Evolutionary conservation across 345 rosid genomes (phyloP).

Genomic region (Salix purpurea): DNA sequence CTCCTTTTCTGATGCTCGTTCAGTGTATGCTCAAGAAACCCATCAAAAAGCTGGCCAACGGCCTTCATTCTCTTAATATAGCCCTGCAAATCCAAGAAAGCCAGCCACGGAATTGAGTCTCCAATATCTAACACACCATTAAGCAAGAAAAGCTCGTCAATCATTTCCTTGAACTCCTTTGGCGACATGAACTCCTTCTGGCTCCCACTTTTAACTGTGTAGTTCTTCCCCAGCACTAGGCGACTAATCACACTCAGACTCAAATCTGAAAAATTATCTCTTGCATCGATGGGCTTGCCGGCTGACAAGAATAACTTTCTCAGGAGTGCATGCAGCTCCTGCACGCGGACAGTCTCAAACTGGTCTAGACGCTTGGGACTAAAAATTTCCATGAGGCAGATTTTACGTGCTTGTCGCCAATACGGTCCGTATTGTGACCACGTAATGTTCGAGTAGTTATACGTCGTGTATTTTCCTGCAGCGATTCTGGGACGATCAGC

Average conservation of each 20-base stretch:
- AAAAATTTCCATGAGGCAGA: constrained; percentile 56
- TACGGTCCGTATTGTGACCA: constrained; percentile 70
- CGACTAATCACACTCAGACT: constrained; percentile 58
- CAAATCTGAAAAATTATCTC: constrained; percentile 38
- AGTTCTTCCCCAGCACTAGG: constrained; percentile 62
- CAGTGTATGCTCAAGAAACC: constrained; percentile 55
- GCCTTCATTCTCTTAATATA: constrained; percentile 59
- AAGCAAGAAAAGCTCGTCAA: constrained; percentile 59
- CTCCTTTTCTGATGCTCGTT: constrained; percentile 50
- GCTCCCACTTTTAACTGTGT: constrained; percentile 27
- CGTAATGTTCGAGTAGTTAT: constrained; percentile 52
- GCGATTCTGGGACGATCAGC: constrained; percentile 44
- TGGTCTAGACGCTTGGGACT: constrained; percentile 52
- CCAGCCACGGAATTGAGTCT: constrained; percentile 60
- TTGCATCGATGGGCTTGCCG: constrained; percentile 22
- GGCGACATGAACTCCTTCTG: constrained; percentile 38
- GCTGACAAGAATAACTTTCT: constrained; percentile 11
- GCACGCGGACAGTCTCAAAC: constrained; percentile 45
- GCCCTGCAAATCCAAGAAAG: constrained; percentile 59
- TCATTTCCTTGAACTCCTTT: constrained; percentile 60
- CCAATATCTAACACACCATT: constrained; percentile 59
- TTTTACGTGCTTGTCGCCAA: constrained; percentile 60
- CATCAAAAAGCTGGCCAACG: constrained; percentile 46
- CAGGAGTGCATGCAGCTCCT: constrained; percentile 39
- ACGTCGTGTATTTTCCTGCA: constrained; percentile 64